Evolutionary conservation across 2,329 filamentous ascomycete species (phyloP), one percentile per base, ranked within the genome.

Genomic region (Cordyceps militaris): DNA sequence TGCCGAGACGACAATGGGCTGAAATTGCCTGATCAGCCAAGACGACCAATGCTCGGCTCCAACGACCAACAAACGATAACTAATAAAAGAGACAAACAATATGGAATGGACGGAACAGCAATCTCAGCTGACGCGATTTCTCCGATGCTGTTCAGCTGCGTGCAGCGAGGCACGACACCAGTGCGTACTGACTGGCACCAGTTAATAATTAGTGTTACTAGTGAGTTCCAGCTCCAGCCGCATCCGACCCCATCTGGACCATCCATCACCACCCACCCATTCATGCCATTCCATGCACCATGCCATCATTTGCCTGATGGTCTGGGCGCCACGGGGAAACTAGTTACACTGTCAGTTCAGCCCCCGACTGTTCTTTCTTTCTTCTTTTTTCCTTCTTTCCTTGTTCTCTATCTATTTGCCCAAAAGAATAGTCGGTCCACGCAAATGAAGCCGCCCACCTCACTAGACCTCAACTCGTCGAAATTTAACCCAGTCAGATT

Each of bases 281-380:
- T 21, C 40, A 34, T 11, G 13, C 14, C 42, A 7, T 23, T 36
- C 42, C 53, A 55, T 56, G 53, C 53, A 21, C 44, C 53, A 48
- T 48, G 53, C 43, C 53, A 56, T 48, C 53, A 56, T 30, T 48
- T 23, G 32, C 32, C 53, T 56, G 30, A 36, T 44, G 51, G 38
- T 9, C 40, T 55, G 52, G 43, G 42, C 52, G 32, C 52, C 30
- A 55, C n/a, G 52, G 42, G 32, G 42, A 55, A 55, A 7, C 16
- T 14, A 23, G 30, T 8, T n/a, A 26, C 34, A 50, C 30, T n/a
- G n/a, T n/a, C n/a, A 5, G 28, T 10, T 10, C 28, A 32, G 28
- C 28, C 28, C 28, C 5, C 28, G 10, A 32, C 28, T 10, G 5
- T 5, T 32, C 10, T 32, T 10, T 32, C 28, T 6, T 32, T 32